These are phyloP conservation scores for Torrubiella hemipterigena DNA, from an alignment of 2,329 filamentous ascomycete species.

Conservation along the genomic window DNA sequence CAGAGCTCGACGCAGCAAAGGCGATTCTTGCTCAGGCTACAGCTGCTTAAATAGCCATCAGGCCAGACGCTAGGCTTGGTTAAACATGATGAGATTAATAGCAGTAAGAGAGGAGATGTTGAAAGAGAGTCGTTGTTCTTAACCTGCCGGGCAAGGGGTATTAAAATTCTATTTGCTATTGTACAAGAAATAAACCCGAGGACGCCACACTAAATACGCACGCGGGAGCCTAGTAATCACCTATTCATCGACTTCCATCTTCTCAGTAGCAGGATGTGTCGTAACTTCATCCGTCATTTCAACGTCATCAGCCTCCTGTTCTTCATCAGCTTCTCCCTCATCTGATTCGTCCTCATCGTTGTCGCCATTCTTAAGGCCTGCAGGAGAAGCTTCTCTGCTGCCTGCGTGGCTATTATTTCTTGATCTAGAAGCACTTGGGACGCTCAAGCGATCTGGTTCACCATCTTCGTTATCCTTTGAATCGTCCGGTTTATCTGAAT, in stretches of 20 bases:
- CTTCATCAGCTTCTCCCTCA: background rate
- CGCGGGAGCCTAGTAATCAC: no score
- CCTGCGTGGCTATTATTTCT: no score
- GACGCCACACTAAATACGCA: no score
- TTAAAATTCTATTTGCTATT: conserved; percentile 8
- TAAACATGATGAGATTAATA: no score
- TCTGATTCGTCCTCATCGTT: conserved; percentile 9
- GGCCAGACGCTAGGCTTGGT: no score
- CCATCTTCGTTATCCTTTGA: conserved; percentile 2
- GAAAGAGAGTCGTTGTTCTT: no score
- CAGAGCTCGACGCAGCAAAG: conserved; percentile 44
- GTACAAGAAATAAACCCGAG: no score
- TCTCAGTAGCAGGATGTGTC: conserved; percentile 29
- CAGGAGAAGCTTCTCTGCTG: conserved; percentile 16
- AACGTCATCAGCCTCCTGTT: conserved; percentile 26
- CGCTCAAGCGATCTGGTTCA: conserved; percentile 11
- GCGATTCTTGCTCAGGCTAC: conserved; percentile 39
- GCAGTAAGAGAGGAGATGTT: no score
- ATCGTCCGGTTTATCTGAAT: conserved; percentile 25
- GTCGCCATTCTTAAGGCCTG: conserved; percentile 19
- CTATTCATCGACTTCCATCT: conserved; percentile 52
- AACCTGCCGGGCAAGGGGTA: no score
- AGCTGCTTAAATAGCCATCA: no score
- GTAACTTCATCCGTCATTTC: conserved; percentile 49
- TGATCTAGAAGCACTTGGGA: conserved; percentile 10